These are phyloP conservation scores for Cylindrotheca fusiformis DNA, from an alignment of 108 stramenopile species.

Conservation along the genomic window DNA sequence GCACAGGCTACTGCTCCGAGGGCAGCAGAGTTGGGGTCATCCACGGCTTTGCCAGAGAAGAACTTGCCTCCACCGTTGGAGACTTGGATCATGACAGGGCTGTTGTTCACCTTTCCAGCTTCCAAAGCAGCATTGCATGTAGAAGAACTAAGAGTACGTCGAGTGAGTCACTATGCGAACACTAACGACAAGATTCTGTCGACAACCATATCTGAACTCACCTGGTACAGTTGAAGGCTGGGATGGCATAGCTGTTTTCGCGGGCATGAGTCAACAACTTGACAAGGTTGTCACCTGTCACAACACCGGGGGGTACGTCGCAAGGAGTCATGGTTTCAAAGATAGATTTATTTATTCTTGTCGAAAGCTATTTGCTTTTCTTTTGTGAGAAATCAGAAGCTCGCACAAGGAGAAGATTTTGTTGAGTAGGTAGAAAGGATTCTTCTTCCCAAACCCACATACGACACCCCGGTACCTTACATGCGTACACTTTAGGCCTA, in stretches of 20 bases:
- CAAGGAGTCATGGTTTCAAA: constrained; percentile 2
- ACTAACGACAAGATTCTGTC: background rate
- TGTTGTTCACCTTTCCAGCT: constrained; percentile 65
- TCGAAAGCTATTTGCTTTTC: no score
- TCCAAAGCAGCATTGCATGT: constrained; percentile 77
- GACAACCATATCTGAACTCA: constrained; percentile 19
- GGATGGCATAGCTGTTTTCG: constrained; percentile 74
- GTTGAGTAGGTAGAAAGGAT: no score
- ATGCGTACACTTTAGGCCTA: no score
- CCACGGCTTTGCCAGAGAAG: constrained; percentile 76
- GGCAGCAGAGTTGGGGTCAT: constrained; percentile 66
- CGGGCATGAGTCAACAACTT: constrained; percentile 73
- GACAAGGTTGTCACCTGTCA: constrained; percentile 62
- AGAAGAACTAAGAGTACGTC: constrained; percentile 35
- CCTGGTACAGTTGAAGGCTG: constrained; percentile 86
- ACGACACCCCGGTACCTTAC: no score
- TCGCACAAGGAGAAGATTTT: no score
- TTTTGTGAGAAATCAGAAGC: no score
- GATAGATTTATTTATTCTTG: no score
- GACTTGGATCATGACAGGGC: constrained; percentile 82
- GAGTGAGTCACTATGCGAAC: constrained; percentile 14
- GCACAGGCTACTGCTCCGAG: constrained; percentile 83
- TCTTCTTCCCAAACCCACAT: no score
- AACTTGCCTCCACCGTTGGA: constrained; percentile 80
- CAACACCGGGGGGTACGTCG: constrained; percentile 27